Evolutionary conservation across 2,329 filamentous ascomycete species (phyloP).

Genomic region (Claviceps quebecensis): DNA sequence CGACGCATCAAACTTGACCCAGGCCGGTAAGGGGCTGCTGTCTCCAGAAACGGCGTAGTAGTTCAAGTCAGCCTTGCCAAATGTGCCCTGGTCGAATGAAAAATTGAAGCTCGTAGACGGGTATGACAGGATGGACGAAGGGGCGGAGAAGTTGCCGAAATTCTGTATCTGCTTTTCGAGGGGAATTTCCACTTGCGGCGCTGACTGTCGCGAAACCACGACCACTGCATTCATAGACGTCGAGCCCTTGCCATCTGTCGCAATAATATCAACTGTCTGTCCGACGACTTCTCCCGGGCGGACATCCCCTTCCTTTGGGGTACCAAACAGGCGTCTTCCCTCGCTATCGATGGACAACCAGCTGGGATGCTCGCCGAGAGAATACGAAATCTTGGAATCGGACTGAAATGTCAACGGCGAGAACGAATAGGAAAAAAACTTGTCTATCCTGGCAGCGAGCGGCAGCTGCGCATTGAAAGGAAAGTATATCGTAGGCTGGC

Average conservation of each 20-base stretch:
- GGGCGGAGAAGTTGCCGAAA: conserved; percentile 46
- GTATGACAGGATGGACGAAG: conserved; percentile 42
- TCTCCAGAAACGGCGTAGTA: conserved; percentile 68
- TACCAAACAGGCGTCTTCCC: conserved; percentile 55
- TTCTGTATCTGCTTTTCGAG: conserved; percentile 42
- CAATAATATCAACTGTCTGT: conserved; percentile 50
- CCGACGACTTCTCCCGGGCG: conserved; percentile 39
- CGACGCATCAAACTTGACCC: conserved; percentile 59
- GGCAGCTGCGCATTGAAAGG: conserved; percentile 78
- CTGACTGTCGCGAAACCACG: conserved; percentile 47
- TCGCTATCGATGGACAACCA: conserved; percentile 63
- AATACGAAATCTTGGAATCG: conserved; percentile 49
- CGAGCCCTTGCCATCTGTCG: conserved; percentile 51
- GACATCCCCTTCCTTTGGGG: conserved; percentile 41
- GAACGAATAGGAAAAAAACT: conserved; percentile 58
- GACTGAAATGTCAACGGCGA: conserved; percentile 62
- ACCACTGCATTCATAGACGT: conserved; percentile 53
- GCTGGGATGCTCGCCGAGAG: conserved; percentile 46
- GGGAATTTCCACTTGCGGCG: conserved; percentile 41
- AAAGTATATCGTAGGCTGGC: conserved; percentile 39
- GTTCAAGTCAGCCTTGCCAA: conserved; percentile 42
- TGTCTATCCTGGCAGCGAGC: conserved; percentile 55
- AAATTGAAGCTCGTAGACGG: conserved; percentile 40
- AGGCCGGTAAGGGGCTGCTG: conserved; percentile 73
- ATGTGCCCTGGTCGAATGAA: conserved; percentile 43